Percentiles rank a stretch among this genome's conserved stretches.
Evolutionary conservation across 202 grass and related monocot species (phyloP).

Genomic region (Alloteropsis angusta): DNA sequence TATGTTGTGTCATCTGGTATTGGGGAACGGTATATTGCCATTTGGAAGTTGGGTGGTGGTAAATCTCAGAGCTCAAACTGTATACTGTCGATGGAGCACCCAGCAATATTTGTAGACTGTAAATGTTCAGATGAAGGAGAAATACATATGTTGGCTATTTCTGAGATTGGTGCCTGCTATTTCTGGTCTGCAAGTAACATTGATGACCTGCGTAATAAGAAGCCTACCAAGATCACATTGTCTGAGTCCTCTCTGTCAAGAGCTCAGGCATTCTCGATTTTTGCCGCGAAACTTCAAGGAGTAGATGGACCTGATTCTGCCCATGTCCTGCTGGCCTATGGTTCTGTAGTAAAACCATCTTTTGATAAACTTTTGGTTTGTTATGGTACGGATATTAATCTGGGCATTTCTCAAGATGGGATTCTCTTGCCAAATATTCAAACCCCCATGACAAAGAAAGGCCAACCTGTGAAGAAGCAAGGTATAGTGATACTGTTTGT

Average conservation of each 20-base stretch:
- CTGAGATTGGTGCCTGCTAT: conserved; percentile 73
- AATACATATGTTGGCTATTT: conserved; percentile 67
- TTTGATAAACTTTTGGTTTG: conserved; percentile 73
- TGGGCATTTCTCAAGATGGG: conserved; percentile 60
- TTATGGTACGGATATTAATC: conserved; percentile 63
- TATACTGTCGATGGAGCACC: conserved; percentile 84
- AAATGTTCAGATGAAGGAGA: conserved; percentile 36
- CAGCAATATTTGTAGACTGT: conserved; percentile 70
- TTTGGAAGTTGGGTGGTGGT: conserved; percentile 59
- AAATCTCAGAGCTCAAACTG: conserved; percentile 54
- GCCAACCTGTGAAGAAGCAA: conserved; percentile 42
- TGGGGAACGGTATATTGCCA: conserved; percentile 82
- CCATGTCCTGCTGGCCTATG: conserved; percentile 77
- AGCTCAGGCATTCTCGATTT: conserved; percentile 45
- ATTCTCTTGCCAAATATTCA: conserved; percentile 61
- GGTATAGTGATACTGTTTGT: conserved; percentile 32
- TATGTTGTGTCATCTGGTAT: conserved; percentile 86
- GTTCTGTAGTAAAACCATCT: conserved; percentile 79
- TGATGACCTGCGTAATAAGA: conserved; percentile 52
- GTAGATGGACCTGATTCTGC: conserved; percentile 48
- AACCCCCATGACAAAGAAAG: conserved; percentile 36
- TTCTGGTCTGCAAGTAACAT: conserved; percentile 72
- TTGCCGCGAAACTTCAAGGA: conserved; percentile 68
- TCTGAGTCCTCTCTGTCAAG: conserved; percentile 40
- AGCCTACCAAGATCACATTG: conserved; percentile 64